Percentiles rank a stretch among this genome's conserved stretches.
These are phyloP conservation scores for Dipteronia dyeriana DNA, from an alignment of 345 rosid species.

Conservation along the genomic window DNA sequence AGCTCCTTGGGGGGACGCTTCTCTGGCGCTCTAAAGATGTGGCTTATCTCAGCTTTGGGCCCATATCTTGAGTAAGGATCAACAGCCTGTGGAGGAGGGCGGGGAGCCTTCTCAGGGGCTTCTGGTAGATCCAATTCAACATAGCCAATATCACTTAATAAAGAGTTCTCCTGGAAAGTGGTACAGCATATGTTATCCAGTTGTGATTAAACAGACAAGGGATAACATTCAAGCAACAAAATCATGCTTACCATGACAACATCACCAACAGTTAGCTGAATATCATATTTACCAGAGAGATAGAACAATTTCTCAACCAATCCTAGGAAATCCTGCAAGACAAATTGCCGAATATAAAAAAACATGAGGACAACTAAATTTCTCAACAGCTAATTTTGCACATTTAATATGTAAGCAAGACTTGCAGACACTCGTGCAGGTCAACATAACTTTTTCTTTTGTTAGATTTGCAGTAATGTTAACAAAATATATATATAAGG, in stretches of 20 bases:
- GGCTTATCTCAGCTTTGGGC: slow-evolving; percentile 84
- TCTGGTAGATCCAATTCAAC: slow-evolving; percentile 89
- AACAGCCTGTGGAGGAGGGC: slow-evolving; percentile 58
- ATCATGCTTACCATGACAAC: slow-evolving; percentile 74
- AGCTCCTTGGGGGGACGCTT: slow-evolving; percentile 81
- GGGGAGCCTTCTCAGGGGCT: slow-evolving; percentile 90
- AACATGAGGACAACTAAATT: not conserved
- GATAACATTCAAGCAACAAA: slow-evolving; percentile 4
- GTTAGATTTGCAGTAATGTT: not conserved
- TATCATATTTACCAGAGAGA: slow-evolving; percentile 83
- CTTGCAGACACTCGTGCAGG: not conserved
- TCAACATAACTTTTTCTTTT: not conserved
- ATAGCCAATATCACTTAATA: slow-evolving; percentile 64
- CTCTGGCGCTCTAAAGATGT: slow-evolving; percentile 88
- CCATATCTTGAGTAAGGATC: slow-evolving; percentile 75
- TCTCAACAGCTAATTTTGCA: not conserved
- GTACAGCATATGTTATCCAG: slow-evolving; percentile 13
- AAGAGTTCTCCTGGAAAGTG: slow-evolving; percentile 78
- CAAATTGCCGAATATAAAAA: slow-evolving; percentile 13
- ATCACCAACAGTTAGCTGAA: slow-evolving; percentile 91
- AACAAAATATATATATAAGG: slow-evolving; percentile 3
- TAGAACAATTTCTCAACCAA: slow-evolving; percentile 93
- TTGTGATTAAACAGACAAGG: not conserved
- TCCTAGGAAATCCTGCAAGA: slow-evolving; percentile 83
- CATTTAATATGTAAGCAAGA: not conserved